Percentiles rank a stretch among this genome's conserved stretches.
phyloP scores from a whole-genome alignment of 2,329 filamentous ascomycete species.

The Penicillium sp. region DNA sequence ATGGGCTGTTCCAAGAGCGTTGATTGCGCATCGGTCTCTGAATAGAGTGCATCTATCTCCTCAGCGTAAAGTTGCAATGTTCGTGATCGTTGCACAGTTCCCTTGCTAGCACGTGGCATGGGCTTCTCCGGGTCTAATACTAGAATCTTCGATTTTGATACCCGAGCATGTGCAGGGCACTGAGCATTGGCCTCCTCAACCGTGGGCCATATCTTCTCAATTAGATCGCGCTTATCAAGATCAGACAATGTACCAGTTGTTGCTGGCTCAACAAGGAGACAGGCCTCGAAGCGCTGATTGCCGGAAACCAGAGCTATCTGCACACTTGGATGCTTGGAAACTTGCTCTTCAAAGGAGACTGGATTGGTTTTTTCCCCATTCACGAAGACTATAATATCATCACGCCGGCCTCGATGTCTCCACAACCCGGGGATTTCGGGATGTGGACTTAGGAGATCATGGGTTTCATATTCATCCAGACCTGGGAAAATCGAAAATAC shows the following conservation, averaged over 20 bases:
- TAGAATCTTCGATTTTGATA: constrained; percentile 25
- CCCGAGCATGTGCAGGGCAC: constrained; percentile 26
- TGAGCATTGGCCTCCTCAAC: constrained; percentile 28
- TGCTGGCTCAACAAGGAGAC: background rate
- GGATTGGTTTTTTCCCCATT: constrained; percentile 11
- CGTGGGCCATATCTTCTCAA: constrained; percentile 15
- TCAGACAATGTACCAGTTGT: background rate
- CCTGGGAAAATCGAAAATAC: background rate
- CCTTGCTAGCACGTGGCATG: constrained; percentile 32
- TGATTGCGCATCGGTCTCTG: background rate
- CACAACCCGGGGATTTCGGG: constrained; percentile 8
- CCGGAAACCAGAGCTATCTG: constrained; percentile 4
- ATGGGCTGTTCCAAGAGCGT: background rate
- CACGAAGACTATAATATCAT: constrained; percentile 13
- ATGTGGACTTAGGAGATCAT: constrained; percentile 4
- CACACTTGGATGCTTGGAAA: constrained; percentile 1
- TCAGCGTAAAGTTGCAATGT: constrained; percentile 26
- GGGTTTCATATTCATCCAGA: background rate
- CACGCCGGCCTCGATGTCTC: constrained; percentile 4
- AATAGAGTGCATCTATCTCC: constrained; percentile 33
- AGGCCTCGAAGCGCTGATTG: constrained; percentile 2
- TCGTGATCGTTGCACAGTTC: constrained; percentile 30
- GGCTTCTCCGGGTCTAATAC: constrained; percentile 30
- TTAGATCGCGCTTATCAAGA: background rate
- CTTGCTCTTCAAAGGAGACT: constrained; percentile 4